Evolutionary conservation across 2,329 filamentous ascomycete species (phyloP), one percentile per base, ranked within the genome.

Genomic region (Mycosphaerella sp.): DNA sequence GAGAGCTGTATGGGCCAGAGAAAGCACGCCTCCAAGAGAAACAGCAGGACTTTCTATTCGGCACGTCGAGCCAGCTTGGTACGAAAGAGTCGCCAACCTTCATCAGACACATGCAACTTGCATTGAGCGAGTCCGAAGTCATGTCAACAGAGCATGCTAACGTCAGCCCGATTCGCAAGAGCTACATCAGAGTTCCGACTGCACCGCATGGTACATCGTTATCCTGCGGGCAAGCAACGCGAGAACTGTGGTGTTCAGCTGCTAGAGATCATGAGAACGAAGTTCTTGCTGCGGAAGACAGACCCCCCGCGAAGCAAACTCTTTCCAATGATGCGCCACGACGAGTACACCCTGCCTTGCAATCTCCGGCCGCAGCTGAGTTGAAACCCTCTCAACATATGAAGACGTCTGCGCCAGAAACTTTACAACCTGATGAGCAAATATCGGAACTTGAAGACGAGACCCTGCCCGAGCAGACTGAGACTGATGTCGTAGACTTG

Each of bases 21-120:
- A 80, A 85, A 23, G 89, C 88, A 1, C 70, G 85, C 42, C 80
- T 80, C 49, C 79, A 85, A 60, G 79, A 86, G 11, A 76, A 80
- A 2, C 75, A 79, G 1, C 89, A 93, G 67, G 82, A 90, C 56
- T 87, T 91, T 65, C 72, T 95, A 0, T 95, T 95, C 70, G 89
- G 89, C 1, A 93, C 89, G 0, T 91, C 86, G 1, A 95, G 89
- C 67, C 89, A 95, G 67, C 73, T 95, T 23, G 85, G 84, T 11
- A 74, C 79, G 51, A 86, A 89, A 53, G 82, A 89, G 36, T 87
- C 86, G 0, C 86, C 86, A 0, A 80, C 79, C 0, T 78, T 84
- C 23, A 69, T 87, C 12, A 77, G 78, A 31, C 79, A 86, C 44
- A 69, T 87, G 17, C 82, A 87, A 50, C 66, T 75, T 50, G 84